Base-by-base conservation (phyloP, 345 rosid genomes). In the Atalantia buxifolia region DNA sequence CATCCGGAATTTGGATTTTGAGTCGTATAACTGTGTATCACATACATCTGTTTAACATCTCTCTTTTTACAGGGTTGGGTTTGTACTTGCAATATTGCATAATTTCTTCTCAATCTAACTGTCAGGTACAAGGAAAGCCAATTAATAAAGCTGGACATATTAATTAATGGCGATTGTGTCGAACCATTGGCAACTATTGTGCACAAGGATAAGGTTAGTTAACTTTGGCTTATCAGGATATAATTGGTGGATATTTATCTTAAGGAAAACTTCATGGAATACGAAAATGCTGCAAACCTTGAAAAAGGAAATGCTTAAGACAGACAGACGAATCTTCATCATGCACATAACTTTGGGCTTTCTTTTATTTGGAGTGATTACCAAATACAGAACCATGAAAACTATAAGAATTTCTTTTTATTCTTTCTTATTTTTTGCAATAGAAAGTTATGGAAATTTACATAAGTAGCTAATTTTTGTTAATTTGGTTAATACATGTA, bases 171-270 rank as follows among this genome's bases (percentile, higher is more conserved):
- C 48, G 98, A 96, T 22, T 76, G 76, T 31, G 99, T 96, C 74
- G 97, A 94, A 76, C 98, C 99, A 55, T 86, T 94, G 79, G 89
- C 99, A 73, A 91, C 99, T 64, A 93, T 94, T 70, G 98, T 96
- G 79, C 99, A 96, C 75, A 89, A 84, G 79, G 99, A 96, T 82
- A 96, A 96, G 95, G 99, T 92, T 79, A 79, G 31, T 56, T 14
- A 30, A 60, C 68, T 75, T 56, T 68, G 9, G 9, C 66, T 63
- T 36, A 33, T 18, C 13, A 68, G 68, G 31, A 67, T 65, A 35
- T 30, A 64, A 19, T 9, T 55, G 5, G 71, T n/a, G 6, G n/a
- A 48, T 50, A 9, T 50, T 50, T 5, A 53, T 66, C 61, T n/a
- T n/a, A 3, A 38, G 60, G 33, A 14, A 75, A 63, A 64, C 55